Base-by-base conservation (phyloP, 179 eudicot genomes). In the Spergularia azorica region DNA sequence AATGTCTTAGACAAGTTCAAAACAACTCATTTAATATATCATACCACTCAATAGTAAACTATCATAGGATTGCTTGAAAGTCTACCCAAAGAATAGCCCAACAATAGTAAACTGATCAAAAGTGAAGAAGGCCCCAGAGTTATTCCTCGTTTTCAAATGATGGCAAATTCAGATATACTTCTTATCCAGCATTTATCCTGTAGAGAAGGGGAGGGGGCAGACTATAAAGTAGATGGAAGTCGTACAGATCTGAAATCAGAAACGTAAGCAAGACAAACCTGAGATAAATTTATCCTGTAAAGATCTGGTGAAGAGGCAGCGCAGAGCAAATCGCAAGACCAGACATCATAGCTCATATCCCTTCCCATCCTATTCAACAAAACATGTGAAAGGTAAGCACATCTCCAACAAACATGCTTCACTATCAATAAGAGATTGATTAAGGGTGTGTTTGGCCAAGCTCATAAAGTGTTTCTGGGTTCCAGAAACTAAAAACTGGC, bases 221-320 rank as follows among this genome's bases (percentile, higher is more conserved):
- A 16, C 13, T 62, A 62, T 63, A 39, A 63, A 38, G 48, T 43
- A 43, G 48, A 1, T 43, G 48, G 48, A 63, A 32, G 39, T 62
- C 6, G 13, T 32, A 32, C 26, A 63, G 5, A 26, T 32, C 11
- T 67, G 15, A 17, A 26, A 26, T 12, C 46, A 26, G 43, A 52
- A 70, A 70, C 8, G 0, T 21, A 55, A 55, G 63, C 18, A 70
- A 71, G 58, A 71, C 71, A 83, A 80, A 95, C 99, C 97, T 91
- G 98, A 75, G 93, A 91, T 76, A 95, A 85, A 76, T 95, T 95
- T 63, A 95, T 95, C 81, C 99, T 89, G 80, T 91, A 95, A 6
- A 93, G 84, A 85, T 95, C 98, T 63, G 99, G 96, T 39, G 99
- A 95, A 54, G 99, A 95, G 84, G 95, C 99, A 77, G 98, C 99